A percentile compares a stretch with the other conserved stretches of the same genome.
These are phyloP conservation scores for Tricholoma sp. DNA, from an alignment of 768 basidiomycete species.

Conservation along the genomic window DNA sequence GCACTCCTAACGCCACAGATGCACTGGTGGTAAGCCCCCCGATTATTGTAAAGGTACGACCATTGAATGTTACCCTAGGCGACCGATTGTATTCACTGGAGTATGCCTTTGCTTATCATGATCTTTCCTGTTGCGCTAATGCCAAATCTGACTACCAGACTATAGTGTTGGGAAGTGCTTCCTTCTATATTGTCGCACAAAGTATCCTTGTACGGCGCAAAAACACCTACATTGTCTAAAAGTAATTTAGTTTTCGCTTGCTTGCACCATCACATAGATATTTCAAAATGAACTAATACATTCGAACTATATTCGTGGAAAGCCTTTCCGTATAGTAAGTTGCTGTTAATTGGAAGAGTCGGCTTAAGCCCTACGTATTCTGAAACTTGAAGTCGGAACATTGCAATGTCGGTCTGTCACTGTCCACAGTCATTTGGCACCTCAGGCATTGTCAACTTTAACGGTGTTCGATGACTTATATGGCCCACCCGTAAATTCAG, in stretches of 20 bases:
- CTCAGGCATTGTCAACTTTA: too few species aligned
- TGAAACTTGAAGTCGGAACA: too few species aligned
- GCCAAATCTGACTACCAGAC: conserved; percentile 1
- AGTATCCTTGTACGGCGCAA: conserved; percentile 4
- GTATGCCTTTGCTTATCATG: conserved; percentile 2
- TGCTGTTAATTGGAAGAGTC: too few species aligned
- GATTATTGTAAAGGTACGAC: neutral
- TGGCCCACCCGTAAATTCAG: too few species aligned
- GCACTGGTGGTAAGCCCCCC: conserved; percentile 11
- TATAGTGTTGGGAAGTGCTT: neutral
- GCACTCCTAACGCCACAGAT: neutral
- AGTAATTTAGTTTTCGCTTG: neutral
- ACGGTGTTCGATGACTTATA: too few species aligned
- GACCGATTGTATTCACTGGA: conserved; percentile 10
- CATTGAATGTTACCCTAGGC: conserved; percentile 5
- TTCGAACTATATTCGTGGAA: neutral
- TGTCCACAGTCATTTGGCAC: too few species aligned
- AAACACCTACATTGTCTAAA: conserved; percentile 8
- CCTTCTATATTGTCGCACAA: conserved; percentile 2
- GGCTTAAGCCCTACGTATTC: too few species aligned
- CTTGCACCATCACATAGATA: too few species aligned
- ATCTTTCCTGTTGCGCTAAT: neutral
- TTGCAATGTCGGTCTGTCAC: too few species aligned
- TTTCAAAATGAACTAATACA: too few species aligned
- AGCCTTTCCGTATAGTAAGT: neutral